Evolutionary conservation across 106 monocot species (phyloP), one percentile per base, ranked within the genome.

Genomic region (Alisma plantagoaquatica): DNA sequence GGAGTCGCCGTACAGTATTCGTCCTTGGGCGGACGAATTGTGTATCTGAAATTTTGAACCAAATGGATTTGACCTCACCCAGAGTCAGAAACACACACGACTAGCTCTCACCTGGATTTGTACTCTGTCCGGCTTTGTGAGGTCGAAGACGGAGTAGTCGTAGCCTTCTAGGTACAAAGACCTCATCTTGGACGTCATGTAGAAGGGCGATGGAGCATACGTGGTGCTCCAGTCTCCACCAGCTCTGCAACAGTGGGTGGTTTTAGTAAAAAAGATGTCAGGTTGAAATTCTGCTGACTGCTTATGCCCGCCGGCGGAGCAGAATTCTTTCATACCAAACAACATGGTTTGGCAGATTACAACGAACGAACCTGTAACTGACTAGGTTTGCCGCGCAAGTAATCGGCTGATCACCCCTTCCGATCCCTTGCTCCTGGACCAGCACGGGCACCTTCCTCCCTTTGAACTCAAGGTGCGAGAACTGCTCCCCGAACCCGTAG

Each of bases 291-390:
- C n/a, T n/a, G n/a, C n/a, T n/a, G n/a, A n/a, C n/a, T n/a, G n/a
- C n/a, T n/a, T n/a, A n/a, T n/a, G n/a, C n/a, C n/a, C n/a, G n/a
- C n/a, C n/a, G n/a, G n/a, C n/a, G n/a, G n/a, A n/a, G n/a, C n/a
- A n/a, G n/a, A n/a, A n/a, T n/a, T n/a, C n/a, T n/a, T n/a, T n/a
- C n/a, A n/a, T n/a, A n/a, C n/a, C n/a, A n/a, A n/a, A n/a, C n/a
- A n/a, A n/a, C n/a, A n/a, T n/a, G n/a, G n/a, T n/a, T n/a, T n/a
- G n/a, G n/a, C n/a, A n/a, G n/a, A n/a, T n/a, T n/a, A n/a, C n/a
- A n/a, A n/a, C n/a, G n/a, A n/a, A n/a, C n/a, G n/a, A n/a, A 90
- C 90, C 90, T 90, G 65, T 90, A 80, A 42, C 90, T 90, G 44
- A 90, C 53, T 21, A 84, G 57, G 59, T 90, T 90, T 29, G 90